phyloP scores from a whole-genome alignment of 2,329 filamentous ascomycete genomes.

The Neopestalotiopsis sp. region DNA sequence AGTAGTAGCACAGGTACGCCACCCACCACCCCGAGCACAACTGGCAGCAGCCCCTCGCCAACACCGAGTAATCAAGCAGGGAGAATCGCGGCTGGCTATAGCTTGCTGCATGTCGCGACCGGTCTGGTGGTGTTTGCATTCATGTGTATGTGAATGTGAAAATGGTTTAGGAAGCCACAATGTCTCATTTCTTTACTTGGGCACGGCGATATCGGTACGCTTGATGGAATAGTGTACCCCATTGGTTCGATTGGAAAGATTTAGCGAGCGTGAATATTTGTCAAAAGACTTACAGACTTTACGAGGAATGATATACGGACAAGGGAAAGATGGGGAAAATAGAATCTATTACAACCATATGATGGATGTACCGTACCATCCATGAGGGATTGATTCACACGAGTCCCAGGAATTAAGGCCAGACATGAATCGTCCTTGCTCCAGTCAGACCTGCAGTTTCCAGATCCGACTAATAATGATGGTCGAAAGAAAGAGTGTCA shows the following conservation, averaged over 20 bases:
- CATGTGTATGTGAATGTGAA: slow-evolving; percentile 1
- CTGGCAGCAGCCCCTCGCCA: slow-evolving; percentile 1
- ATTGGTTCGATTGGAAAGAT: not conserved
- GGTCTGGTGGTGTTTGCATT: not conserved
- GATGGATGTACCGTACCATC: not conserved
- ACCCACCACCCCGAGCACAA: slow-evolving; percentile 3
- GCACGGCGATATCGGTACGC: not conserved
- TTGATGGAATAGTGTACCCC: not conserved
- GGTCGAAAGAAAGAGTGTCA: no score
- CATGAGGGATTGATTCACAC: no score
- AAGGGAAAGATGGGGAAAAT: not conserved
- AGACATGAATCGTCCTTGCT: no score
- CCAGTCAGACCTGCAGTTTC: no score
- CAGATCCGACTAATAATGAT: no score
- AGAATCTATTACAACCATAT: not conserved
- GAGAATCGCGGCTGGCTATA: not conserved
- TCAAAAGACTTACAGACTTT: not conserved
- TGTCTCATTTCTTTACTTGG: not conserved
- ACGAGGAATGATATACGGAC: not conserved
- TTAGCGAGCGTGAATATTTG: not conserved
- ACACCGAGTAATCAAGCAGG: slow-evolving; percentile 11
- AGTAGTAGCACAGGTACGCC: slow-evolving; percentile 14
- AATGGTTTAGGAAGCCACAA: not conserved
- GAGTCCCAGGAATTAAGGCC: no score
- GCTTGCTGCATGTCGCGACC: not conserved